Base-by-base conservation (phyloP, 345 rosid species). In the Euphorbia tirucalli region DNA sequence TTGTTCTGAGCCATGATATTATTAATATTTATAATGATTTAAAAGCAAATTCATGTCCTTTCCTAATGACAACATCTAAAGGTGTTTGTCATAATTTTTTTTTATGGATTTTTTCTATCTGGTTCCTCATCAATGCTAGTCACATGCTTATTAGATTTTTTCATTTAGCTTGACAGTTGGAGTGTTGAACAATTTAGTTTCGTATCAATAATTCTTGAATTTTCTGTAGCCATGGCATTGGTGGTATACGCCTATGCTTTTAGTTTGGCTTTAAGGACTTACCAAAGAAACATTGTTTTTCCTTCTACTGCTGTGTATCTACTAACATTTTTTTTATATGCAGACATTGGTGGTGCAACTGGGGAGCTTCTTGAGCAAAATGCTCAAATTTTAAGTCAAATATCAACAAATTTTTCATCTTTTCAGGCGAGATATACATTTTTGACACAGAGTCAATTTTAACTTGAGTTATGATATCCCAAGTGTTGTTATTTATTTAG, bases 351-450 rank as follows among this genome's bases (percentile, higher is more conserved):
- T 71, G 93, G 93, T 74, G 78, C 79, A 52, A 84, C 85, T 2
- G 91, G 91, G 74, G 89, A 89, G 73, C 89, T 91, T 77, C 86
- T 91, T 43, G 93, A 87, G 83, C 87, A 89, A 80, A 89, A 86
- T 81, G 76, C 93, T 60, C 91, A 91, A 57, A 83, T 89, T 81
- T 84, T 91, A 67, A 83, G 79, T 79, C 95, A 88, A 85, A 83
- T 89, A 62, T 83, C 91, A 69, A 55, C 89, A 57, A 91, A 91
- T 78, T 87, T 91, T 71, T 75, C 88, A 27, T 76, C 88, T 72
- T 85, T 82, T 66, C 95, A 91, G 95, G 97, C 89, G 70, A 84
- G 59, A 27, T 14, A 48, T 44, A 41, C 11, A 28, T 35, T 35
- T 27, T 55, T 31, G 5, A 1, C 31, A 15, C 31, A 14, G 5